These are phyloP conservation scores for Zalaria sp. DNA, from an alignment of 2,329 filamentous ascomycete species.

Conservation along the genomic window DNA sequence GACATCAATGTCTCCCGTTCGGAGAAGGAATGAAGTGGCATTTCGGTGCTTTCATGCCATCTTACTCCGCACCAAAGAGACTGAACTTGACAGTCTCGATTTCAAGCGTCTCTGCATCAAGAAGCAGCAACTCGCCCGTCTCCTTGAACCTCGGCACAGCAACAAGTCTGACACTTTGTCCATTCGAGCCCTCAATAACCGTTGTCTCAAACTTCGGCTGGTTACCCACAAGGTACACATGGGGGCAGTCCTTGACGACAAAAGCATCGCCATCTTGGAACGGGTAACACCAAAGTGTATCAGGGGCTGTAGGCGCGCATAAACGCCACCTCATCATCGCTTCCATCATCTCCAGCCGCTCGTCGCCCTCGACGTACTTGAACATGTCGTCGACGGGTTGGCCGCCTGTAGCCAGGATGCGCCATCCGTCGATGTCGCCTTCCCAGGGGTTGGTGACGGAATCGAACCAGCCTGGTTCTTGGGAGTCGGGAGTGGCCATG, in stretches of 20 bases:
- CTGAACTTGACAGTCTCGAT: constrained; percentile 54
- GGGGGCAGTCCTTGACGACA: constrained; percentile 70
- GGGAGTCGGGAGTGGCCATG: constrained; percentile 21
- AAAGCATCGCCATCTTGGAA: constrained; percentile 92
- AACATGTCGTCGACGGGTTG: constrained; percentile 91
- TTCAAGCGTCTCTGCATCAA: constrained; percentile 77
- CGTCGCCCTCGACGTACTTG: constrained; percentile 71
- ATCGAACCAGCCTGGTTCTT: constrained; percentile 61
- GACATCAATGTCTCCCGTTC: no score
- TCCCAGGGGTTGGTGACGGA: constrained; percentile 88
- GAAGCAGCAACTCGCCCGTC: constrained; percentile 64
- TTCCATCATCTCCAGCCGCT: constrained; percentile 81
- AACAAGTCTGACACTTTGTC: constrained; percentile 63
- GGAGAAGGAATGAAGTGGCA: no score
- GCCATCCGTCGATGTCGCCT: constrained; percentile 79
- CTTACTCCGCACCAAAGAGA: constrained; percentile 12
- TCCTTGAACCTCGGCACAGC: constrained; percentile 69
- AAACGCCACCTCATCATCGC: constrained; percentile 86
- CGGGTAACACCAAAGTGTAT: constrained; percentile 92
- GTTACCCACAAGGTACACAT: constrained; percentile 65
- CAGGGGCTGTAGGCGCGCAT: constrained; percentile 83
- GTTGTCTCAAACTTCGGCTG: constrained; percentile 50
- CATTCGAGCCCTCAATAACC: constrained; percentile 36
- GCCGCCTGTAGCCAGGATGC: constrained; percentile 71
- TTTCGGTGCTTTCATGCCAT: no score